Conservation (phyloP, 2,329 filamentous ascomycete species). For the Phoma herbarum region DNA sequence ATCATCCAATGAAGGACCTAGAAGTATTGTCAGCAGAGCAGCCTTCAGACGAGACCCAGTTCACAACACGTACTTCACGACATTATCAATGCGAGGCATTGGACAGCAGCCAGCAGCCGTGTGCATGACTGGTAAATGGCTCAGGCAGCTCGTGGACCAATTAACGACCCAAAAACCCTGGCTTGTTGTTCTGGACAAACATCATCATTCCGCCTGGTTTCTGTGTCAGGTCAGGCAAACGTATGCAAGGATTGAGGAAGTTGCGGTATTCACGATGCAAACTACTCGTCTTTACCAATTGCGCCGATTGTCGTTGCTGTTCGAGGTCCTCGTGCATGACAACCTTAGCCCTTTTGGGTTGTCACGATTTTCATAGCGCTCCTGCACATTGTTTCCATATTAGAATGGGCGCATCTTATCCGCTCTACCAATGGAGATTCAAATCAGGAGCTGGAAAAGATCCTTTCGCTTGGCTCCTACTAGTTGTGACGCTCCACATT, state of each 20-base stretch:
- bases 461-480: conserved; percentile 14
- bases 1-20: conserved; percentile 40
- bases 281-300: conserved; percentile 31
- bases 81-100: conserved; percentile 39
- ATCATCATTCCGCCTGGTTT: not conserved
- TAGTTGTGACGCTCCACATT: not conserved
- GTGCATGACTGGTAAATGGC: conserved; percentile 46
- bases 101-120: conserved; percentile 41
- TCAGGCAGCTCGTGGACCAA: conserved; percentile 43
- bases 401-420: conserved; percentile 30
- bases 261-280: conserved; percentile 28
- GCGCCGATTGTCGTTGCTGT: conserved; percentile 21
- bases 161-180: conserved; percentile 35
- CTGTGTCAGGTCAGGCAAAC: conserved; percentile 21
- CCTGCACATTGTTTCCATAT: conserved; percentile 41
- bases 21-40: conserved; percentile 33
- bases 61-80: conserved; percentile 29
- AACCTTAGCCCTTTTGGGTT: conserved; percentile 29
- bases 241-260: not conserved
- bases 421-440: conserved; percentile 29
- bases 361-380: conserved; percentile 40
- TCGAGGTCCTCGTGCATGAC: conserved; percentile 28
- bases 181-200: conserved; percentile 30
- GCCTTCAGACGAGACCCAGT: conserved; percentile 31
- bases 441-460: conserved; percentile 6